Conservation (phyloP, 768 basidiomycete species). For the Cantharellus cinnabarinus region DNA sequence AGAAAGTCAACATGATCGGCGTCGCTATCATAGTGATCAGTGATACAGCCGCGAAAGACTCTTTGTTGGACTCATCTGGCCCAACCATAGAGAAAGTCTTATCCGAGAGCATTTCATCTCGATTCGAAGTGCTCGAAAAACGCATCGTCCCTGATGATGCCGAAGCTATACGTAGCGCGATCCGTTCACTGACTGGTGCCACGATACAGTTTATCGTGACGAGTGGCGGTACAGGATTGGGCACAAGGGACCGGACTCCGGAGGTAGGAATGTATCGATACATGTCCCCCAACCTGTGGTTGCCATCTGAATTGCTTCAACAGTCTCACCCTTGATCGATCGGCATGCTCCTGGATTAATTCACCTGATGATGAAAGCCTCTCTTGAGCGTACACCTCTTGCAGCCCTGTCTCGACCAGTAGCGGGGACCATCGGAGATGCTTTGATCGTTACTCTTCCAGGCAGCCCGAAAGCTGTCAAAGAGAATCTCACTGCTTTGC, state of each 20-base stretch:
- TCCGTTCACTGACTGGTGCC: conserved; percentile 24
- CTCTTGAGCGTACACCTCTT: conserved; percentile 52
- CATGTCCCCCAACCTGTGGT: neutral
- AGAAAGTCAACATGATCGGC: neutral
- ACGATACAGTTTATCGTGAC: conserved; percentile 59
- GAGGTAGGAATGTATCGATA: conserved; percentile 29
- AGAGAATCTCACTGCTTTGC: conserved; percentile 48
- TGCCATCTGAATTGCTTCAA: conserved; percentile 18
- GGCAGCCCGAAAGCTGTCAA: conserved; percentile 72
- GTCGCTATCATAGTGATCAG: neutral
- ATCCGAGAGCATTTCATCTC: neutral
- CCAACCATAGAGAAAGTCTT: neutral
- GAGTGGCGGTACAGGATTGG: conserved; percentile 78
- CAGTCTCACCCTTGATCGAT: conserved; percentile 30
- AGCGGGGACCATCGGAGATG: conserved; percentile 42
- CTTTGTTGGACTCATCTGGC: neutral
- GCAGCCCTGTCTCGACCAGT: conserved; percentile 71
- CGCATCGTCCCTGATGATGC: conserved; percentile 47
- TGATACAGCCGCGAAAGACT: neutral
- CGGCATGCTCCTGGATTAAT: conserved; percentile 38
- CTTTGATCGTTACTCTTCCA: conserved; percentile 60
- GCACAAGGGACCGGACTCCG: conserved; percentile 59
- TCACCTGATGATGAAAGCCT: conserved; percentile 47
- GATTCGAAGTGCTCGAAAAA: conserved; percentile 4
- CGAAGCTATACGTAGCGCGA: conserved; percentile 30